phyloP scores from a whole-genome alignment of 192 early-diverging fungal species.

The Entophlyctis luteolus region DNA sequence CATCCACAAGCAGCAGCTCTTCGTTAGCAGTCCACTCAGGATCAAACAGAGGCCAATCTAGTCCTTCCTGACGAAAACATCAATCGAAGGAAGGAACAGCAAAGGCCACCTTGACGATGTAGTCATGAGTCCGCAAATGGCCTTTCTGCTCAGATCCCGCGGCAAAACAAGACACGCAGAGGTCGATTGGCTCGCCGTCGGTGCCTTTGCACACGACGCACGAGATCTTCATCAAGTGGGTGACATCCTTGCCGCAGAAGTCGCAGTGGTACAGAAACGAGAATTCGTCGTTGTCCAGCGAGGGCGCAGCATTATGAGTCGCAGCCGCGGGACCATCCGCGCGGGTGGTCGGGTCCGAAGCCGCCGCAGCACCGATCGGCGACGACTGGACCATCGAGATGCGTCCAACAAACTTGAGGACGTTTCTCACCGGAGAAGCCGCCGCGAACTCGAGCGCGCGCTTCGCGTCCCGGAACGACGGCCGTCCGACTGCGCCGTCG shows the following conservation, averaged over 20 bases:
- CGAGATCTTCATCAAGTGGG: constrained; percentile 81
- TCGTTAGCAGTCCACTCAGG: constrained; percentile 94
- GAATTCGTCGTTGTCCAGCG: constrained; percentile 39
- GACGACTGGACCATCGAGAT: too few species aligned
- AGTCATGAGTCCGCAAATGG: constrained; percentile 82
- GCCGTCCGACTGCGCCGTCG: constrained; percentile 88
- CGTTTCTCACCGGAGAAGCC: too few species aligned
- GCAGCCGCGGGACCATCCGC: neutral
- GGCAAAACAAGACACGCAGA: constrained; percentile 92
- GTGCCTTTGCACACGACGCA: constrained; percentile 49
- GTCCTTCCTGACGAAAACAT: constrained; percentile 56
- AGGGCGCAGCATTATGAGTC: neutral
- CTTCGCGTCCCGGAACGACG: constrained; percentile 74
- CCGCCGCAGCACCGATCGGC: too few species aligned
- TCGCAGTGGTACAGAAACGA: constrained; percentile 68
- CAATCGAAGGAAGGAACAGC: neutral
- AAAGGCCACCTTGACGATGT: constrained; percentile 75
- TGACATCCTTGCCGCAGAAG: constrained; percentile 83
- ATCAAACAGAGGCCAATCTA: constrained; percentile 86
- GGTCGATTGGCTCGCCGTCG: constrained; percentile 72
- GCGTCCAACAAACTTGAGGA: neutral
- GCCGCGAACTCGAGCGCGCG: constrained; percentile 22
- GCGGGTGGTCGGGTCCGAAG: neutral
- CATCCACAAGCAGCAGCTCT: constrained; percentile 89
- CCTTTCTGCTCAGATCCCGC: constrained; percentile 72